phyloP scores from a whole-genome alignment of 2,329 filamentous ascomycete species.

The Stagonosporopsis cucurbitacearum region DNA sequence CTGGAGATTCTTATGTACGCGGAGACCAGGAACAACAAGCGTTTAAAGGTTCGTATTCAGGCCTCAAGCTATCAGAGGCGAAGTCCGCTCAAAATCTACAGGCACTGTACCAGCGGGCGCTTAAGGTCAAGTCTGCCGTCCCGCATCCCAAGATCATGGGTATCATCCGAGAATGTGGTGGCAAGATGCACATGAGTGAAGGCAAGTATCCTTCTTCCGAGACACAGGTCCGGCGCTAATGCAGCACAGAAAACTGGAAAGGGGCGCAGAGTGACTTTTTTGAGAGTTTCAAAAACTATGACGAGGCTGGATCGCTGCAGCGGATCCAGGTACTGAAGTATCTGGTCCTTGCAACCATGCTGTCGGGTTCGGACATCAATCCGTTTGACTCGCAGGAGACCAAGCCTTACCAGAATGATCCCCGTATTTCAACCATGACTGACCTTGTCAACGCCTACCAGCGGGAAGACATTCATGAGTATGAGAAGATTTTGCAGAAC shows the following conservation, averaged over 20 bases:
- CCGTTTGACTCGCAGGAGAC: conserved; percentile 99
- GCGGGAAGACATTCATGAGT: conserved; percentile 88
- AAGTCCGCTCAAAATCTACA: conserved; percentile 41
- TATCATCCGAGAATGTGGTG: conserved; percentile 96
- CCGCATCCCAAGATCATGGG: conserved; percentile 99
- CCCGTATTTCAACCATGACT: conserved; percentile 95
- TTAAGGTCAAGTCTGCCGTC: conserved; percentile 94
- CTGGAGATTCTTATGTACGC: conserved; percentile 99
- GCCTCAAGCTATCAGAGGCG: conserved; percentile 25
- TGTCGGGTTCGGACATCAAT: conserved; percentile 98
- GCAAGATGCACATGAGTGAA: conserved; percentile 99
- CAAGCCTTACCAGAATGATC: conserved; percentile 96
- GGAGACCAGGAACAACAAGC: conserved; percentile 96
- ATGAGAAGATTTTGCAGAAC: conserved; percentile 84
- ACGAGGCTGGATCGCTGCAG: conserved; percentile 94
- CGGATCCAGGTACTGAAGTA: conserved; percentile 98
- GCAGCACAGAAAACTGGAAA: conserved; percentile 83
- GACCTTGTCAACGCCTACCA: conserved; percentile 97
- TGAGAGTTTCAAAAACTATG: conserved; percentile 98
- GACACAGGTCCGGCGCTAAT: conserved; percentile 32
- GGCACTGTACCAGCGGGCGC: conserved; percentile 85
- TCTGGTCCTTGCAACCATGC: conserved; percentile 93
- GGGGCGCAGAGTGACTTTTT: conserved; percentile 97
- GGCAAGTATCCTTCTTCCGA: conserved; percentile 42
- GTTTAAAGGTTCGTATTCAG: conserved; percentile 70